Percentiles rank a stretch among this genome's conserved stretches.
phyloP scores from a whole-genome alignment of 352 stramenopile species.

The Globisporangium takayamanum region DNA sequence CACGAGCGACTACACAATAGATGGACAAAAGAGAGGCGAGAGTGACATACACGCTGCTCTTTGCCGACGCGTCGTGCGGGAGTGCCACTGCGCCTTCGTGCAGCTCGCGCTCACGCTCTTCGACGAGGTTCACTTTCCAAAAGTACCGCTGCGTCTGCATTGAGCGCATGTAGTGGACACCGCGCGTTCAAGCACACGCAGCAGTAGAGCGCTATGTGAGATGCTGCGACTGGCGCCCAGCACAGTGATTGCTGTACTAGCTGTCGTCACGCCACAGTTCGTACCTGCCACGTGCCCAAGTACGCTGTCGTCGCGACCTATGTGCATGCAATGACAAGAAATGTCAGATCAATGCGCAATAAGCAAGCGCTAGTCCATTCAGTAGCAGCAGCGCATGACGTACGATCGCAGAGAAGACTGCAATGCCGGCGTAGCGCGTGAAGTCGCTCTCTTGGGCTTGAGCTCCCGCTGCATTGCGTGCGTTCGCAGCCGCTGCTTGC shows the following conservation, averaged over 20 bases:
- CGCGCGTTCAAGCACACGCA: not conserved
- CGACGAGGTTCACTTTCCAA: conserved; percentile 86
- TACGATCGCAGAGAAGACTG: conserved; percentile 81
- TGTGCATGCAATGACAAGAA: not conserved
- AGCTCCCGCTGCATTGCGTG: conserved; percentile 2
- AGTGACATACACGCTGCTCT: conserved; percentile 39
- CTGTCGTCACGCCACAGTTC: not conserved
- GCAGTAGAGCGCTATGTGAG: not conserved
- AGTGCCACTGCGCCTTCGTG: conserved; percentile 52
- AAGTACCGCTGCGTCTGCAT: conserved; percentile 79
- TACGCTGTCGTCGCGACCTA: conserved; percentile 67
- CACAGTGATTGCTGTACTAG: not conserved
- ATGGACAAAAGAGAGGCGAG: not conserved
- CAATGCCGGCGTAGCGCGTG: conserved; percentile 74
- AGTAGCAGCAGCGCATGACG: conserved; percentile 6
- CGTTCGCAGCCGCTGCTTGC: not conserved
- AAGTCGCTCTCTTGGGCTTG: conserved; percentile 49
- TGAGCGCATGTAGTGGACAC: too few relatives aligned
- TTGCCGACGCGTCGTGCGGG: conserved; percentile 47
- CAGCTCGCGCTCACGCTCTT: conserved; percentile 77
- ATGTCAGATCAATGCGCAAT: not conserved
- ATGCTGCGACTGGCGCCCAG: not conserved
- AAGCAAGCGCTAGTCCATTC: not conserved
- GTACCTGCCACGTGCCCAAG: conserved; percentile 77
- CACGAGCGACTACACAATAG: not conserved